phyloP scores from a whole-genome alignment of 2,329 filamentous ascomycete genomes.

The Annulohypoxylon truncatum region DNA sequence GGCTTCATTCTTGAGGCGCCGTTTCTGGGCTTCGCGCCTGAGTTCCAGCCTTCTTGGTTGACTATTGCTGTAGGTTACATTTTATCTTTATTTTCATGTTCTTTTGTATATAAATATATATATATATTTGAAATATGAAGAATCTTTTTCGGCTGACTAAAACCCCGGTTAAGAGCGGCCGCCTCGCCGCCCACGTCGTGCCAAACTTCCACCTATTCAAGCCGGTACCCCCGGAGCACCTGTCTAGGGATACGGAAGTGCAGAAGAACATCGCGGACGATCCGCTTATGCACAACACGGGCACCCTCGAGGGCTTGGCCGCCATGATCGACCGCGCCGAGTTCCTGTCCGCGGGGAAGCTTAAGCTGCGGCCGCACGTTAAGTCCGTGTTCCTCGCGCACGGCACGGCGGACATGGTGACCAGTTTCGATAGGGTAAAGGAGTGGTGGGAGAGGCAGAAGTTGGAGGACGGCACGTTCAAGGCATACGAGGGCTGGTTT shows the following conservation, averaged over 20 bases:
- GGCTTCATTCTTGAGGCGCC: conserved; percentile 84
- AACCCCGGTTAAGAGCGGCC: conserved; percentile 60
- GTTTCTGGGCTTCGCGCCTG: conserved; percentile 78
- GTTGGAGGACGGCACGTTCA: conserved; percentile 76
- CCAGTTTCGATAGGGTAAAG: conserved; percentile 73
- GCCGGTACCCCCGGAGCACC: conserved; percentile 69
- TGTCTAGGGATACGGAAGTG: conserved; percentile 76
- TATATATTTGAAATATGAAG: not conserved
- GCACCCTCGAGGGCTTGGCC: conserved; percentile 83
- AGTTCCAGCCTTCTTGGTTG: conserved; percentile 70
- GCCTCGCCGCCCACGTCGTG: conserved; percentile 74
- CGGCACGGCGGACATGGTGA: conserved; percentile 78
- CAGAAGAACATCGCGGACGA: conserved; percentile 72
- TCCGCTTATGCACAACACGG: conserved; percentile 80
- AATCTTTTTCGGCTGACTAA: not conserved
- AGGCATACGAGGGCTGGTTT: conserved; percentile 79
- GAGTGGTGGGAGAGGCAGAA: conserved; percentile 69
- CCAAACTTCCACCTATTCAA: conserved; percentile 76
- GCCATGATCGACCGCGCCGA: conserved; percentile 80
- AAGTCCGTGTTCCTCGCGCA: conserved; percentile 78
- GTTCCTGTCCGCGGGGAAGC: conserved; percentile 67
- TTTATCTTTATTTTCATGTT: not conserved
- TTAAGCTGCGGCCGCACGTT: conserved; percentile 65
- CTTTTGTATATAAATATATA: no score
- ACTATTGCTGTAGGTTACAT: conserved; percentile 62